phyloP scores from a whole-genome alignment of 768 basidiomycete genomes.

The Tricholoma hemisulphureum region DNA sequence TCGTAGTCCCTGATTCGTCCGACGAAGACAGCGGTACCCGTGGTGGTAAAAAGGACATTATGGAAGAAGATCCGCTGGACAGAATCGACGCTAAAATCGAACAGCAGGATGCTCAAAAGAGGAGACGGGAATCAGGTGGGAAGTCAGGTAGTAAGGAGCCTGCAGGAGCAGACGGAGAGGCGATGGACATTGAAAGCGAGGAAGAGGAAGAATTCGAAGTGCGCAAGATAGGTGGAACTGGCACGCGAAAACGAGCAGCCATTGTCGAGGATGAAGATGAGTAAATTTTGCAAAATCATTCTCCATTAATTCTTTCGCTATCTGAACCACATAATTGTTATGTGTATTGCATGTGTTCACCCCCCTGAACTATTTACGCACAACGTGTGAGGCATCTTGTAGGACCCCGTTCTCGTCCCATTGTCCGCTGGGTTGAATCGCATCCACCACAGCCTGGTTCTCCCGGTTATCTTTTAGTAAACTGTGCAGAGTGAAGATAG shows the following conservation, averaged over 20 bases:
- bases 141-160: conserved; percentile 21
- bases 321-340: neutral
- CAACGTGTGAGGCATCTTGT: conserved; percentile 34
- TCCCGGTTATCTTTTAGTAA: conserved; percentile 72
- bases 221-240: conserved; percentile 46
- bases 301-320: neutral
- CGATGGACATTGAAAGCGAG: conserved; percentile 28
- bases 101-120: conserved; percentile 53
- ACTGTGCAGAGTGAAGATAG: conserved; percentile 80
- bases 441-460: conserved; percentile 78
- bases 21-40: conserved; percentile 59
- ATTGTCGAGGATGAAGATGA: conserved; percentile 59
- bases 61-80: conserved; percentile 64
- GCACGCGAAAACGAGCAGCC: conserved; percentile 55
- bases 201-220: conserved; percentile 72
- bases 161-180: conserved; percentile 17
- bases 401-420: conserved; percentile 60
- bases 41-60: conserved; percentile 36
- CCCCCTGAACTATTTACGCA: conserved; percentile 27
- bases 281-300: conserved; percentile 7
- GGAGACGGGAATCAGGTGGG: conserved; percentile 31
- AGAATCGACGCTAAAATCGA: conserved; percentile 69
- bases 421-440: conserved; percentile 60
- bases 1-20: conserved; percentile 74
- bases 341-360: conserved; percentile 13